Conservation (phyloP, 1,284 basidiomycete species). For the Boletus albobrunnescens region DNA sequence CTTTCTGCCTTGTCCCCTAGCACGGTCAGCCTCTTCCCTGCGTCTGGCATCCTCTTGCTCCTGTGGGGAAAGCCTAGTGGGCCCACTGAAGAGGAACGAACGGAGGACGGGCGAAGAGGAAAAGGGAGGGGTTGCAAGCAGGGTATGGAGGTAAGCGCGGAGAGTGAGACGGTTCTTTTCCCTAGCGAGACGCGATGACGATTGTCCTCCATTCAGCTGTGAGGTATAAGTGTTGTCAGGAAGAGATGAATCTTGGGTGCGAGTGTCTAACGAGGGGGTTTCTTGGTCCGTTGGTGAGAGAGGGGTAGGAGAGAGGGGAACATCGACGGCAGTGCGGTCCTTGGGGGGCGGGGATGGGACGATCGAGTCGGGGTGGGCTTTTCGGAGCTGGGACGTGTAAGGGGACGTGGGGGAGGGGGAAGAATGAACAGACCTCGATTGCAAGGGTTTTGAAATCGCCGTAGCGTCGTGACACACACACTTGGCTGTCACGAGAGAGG, state of each 20-base stretch:
- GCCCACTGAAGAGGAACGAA: constrained; percentile 81
- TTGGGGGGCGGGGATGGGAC: constrained; percentile 83
- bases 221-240: constrained; percentile 7
- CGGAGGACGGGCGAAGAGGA: constrained; percentile 82
- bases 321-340: constrained; percentile 70
- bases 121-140: constrained; percentile 73
- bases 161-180: constrained; percentile 97
- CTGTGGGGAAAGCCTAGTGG: constrained; percentile 65
- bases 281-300: neutral
- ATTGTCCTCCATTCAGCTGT: neutral
- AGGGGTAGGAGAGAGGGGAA: constrained; percentile 33
- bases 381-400: constrained; percentile 59
- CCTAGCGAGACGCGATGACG: constrained; percentile 60
- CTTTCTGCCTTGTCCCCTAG: constrained; percentile 83
- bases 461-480: constrained; percentile 89
- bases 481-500: constrained; percentile 66
- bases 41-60: constrained; percentile 78
- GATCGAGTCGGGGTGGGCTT: constrained; percentile 75
- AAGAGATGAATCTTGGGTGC: constrained; percentile 1
- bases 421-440: constrained; percentile 58
- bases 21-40: constrained; percentile 86
- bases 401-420: constrained; percentile 3
- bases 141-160: constrained; percentile 82
- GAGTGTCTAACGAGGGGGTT: constrained; percentile 2
- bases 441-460: constrained; percentile 90